Evolutionary conservation across 345 rosid genomes (phyloP).

Genomic region (Pugionium cornutum): DNA sequence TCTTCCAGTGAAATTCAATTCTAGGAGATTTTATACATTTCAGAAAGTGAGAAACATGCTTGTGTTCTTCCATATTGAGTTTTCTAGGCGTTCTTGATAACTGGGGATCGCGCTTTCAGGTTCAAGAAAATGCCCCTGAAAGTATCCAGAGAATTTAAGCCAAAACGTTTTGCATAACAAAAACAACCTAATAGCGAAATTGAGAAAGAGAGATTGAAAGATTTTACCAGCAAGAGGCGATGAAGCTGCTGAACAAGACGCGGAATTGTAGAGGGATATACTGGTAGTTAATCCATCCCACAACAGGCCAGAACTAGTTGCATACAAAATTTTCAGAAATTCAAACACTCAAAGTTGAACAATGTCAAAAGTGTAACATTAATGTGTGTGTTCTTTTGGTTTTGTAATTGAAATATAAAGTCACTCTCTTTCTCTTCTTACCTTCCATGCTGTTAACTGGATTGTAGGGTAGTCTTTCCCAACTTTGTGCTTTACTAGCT

Average conservation of each 20-base stretch:
- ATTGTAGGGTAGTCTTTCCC: conserved; percentile 63
- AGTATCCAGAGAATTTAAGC: neutral
- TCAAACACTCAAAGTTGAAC: conserved; percentile 1
- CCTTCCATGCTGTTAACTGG: conserved; percentile 94
- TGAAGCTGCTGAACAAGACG: conserved; percentile 66
- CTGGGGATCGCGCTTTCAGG: conserved; percentile 70
- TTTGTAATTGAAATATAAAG: neutral
- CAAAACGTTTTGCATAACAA: no score
- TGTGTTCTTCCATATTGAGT: conserved; percentile 7
- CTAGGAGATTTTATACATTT: neutral
- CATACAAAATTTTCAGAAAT: conserved; percentile 20
- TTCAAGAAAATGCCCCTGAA: conserved; percentile 82
- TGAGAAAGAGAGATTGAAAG: conserved; percentile 14
- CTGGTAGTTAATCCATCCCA: conserved; percentile 84
- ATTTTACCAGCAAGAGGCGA: conserved; percentile 76
- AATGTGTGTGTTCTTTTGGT: neutral
- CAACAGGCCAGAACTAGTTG: conserved; percentile 83
- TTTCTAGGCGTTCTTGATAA: conserved; percentile 58
- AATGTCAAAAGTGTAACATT: conserved; percentile 6
- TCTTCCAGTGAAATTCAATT: neutral
- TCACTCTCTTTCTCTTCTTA: conserved; percentile 21
- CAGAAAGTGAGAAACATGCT: neutral
- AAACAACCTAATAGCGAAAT: neutral
- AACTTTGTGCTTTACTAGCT: conserved; percentile 65
- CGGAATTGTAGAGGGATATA: conserved; percentile 82